A percentile compares a stretch with the other conserved stretches of the same genome.
Conservation (phyloP, 331 rosid species). For the Acacia pycnantha region DNA sequence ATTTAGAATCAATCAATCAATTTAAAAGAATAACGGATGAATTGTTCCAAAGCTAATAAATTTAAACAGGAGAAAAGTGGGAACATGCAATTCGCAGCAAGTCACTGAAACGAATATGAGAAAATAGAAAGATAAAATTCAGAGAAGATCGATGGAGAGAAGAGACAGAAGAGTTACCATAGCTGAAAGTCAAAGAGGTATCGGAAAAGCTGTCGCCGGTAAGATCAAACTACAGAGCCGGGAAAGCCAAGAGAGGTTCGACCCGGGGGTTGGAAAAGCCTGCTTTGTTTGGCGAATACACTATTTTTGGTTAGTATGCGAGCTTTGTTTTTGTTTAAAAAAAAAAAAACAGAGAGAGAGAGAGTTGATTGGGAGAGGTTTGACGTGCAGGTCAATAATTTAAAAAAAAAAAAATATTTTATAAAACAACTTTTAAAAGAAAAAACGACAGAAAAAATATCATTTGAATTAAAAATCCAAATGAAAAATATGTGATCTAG, state of each 20-base stretch:
- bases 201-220: background rate
- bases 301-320: background rate
- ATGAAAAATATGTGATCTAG: no score
- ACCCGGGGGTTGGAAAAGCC: background rate
- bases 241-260: background rate
- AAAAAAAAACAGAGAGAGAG: no score
- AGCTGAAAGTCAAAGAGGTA: background rate
- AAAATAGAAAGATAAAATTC: background rate
- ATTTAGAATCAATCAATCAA: background rate
- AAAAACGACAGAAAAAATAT: no score
- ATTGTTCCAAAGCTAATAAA: background rate
- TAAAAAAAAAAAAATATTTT: no score
- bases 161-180: conserved; percentile 13
- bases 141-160: background rate
- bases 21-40: background rate
- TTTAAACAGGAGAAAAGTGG: background rate
- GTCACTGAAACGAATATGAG: background rate
- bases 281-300: background rate
- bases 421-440: no score
- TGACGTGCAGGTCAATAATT: no score
- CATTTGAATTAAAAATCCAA: no score
- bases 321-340: no score
- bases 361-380: no score
- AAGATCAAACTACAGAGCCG: background rate
- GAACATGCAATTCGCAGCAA: background rate